Conservation (phyloP, 164 flowering plant species). For the Sedum album region DNA sequence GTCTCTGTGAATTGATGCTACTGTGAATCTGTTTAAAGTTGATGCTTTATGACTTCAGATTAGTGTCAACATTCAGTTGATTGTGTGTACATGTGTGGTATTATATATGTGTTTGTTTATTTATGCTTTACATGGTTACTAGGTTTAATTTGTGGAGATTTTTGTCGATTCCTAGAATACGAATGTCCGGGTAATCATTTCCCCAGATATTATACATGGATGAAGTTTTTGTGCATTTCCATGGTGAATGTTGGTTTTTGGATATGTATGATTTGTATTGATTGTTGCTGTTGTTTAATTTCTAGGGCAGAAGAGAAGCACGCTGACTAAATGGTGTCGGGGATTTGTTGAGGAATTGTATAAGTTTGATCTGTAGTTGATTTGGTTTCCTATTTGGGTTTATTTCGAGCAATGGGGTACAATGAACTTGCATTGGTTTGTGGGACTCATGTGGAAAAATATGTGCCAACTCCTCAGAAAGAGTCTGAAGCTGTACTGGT, state of each 20-base stretch:
- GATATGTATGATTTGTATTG: neutral
- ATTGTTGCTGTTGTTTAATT: neutral
- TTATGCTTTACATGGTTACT: neutral
- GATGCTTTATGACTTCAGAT: neutral
- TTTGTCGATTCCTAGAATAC: no score
- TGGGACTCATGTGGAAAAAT: neutral
- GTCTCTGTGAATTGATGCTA: neutral
- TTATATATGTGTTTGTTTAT: neutral
- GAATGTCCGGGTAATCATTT: no score
- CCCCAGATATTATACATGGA: no score
- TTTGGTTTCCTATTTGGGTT: neutral
- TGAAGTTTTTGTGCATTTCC: no score
- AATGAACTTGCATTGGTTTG: neutral
- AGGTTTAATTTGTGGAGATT: neutral
- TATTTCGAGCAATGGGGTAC: conserved; percentile 6
- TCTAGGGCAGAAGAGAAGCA: neutral
- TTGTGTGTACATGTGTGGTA: neutral
- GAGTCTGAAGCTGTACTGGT: conserved; percentile 3
- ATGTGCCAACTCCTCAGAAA: neutral
- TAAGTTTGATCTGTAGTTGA: no score
- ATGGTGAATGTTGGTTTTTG: neutral
- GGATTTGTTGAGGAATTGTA: neutral
- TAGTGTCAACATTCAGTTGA: neutral
- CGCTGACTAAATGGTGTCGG: neutral
- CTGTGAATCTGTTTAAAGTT: neutral